Conservation (phyloP, 1,284 basidiomycete species). For the Paramarasmius palmivorus region DNA sequence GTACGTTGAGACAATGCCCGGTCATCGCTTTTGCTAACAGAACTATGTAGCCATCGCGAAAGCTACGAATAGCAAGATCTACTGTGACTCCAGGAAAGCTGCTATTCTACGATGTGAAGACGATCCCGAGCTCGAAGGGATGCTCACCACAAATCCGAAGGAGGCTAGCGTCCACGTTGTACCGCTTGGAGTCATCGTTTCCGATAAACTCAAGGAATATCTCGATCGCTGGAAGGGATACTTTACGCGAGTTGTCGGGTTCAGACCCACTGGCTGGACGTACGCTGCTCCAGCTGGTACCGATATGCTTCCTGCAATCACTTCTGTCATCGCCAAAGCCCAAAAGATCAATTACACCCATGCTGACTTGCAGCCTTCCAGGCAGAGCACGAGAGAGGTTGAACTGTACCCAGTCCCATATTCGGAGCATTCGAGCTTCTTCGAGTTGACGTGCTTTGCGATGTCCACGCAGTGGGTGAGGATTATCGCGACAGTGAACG, state of each 20-base stretch:
- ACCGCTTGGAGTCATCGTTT: conserved; percentile 76
- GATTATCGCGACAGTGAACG: conserved; percentile 97
- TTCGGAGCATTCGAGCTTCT: conserved; percentile 94
- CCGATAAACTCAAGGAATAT: conserved; percentile 81
- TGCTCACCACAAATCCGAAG: conserved; percentile 79
- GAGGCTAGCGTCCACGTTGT: conserved; percentile 86
- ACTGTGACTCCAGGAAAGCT: conserved; percentile 84
- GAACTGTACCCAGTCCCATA: conserved; percentile 92
- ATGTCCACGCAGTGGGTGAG: conserved; percentile 78
- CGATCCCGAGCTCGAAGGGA: conserved; percentile 78
- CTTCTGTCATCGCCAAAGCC: conserved; percentile 65
- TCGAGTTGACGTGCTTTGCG: conserved; percentile 92
- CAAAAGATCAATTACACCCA: conserved; percentile 69
- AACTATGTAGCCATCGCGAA: conserved; percentile 72
- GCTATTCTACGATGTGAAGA: conserved; percentile 80
- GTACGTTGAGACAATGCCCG: conserved; percentile 33
- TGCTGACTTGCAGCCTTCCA: conserved; percentile 67
- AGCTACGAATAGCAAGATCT: conserved; percentile 83
- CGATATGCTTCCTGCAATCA: conserved; percentile 61
- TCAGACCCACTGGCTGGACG: conserved; percentile 96
- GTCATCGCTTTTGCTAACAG: neutral
- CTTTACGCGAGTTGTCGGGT: conserved; percentile 79
- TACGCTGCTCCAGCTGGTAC: conserved; percentile 70
- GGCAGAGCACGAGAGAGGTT: conserved; percentile 68
- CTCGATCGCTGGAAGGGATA: conserved; percentile 73